Base-by-base conservation (phyloP, 1,284 basidiomycete species). In the Leccinum insolens region DNA sequence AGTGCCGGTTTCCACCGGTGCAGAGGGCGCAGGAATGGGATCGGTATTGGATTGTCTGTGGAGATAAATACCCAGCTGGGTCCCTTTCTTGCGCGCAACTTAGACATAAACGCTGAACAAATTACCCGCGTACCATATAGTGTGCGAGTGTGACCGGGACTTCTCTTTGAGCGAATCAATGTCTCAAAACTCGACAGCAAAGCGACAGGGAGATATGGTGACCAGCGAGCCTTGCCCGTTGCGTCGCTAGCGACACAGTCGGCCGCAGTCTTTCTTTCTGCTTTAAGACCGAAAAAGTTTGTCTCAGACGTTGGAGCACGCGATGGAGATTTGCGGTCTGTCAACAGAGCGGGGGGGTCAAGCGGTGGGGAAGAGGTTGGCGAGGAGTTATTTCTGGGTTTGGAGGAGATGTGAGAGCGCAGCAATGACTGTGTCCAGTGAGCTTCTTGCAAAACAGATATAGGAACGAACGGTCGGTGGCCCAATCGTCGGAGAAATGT, bases 41-140 rank as follows among this genome's bases (percentile, higher is more conserved):
- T 93, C 93, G 57, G 91, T 85, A 68, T 83, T 88, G 41, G 89
- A 92, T 78, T 96, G 95, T 11, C 95, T 86, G 76, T 96, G 95
- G 3, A 98, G 84, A 74, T 98, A 98, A 62, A 98, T 89, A 2
- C 96, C 95, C 0, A 98, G 84, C 77, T 98, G 95, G 2, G 88
- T 73, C 74, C 87, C 83, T 78, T 86, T 92, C 82, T 91, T 91
- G 69, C 88, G 85, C 58, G 92, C 88, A 62, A 95, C 87, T 76
- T 97, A 95, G 46, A 96, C 89, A 75, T 97, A 25, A 25, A 25
- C 25, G 25, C 25, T 25, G 25, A 25, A 25, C 25, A 25, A 25
- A 25, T 25, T 25, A 25, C 25, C 25, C 25, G 25, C 25, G 25
- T 25, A 25, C 25, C 25, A 94, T 46, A 95, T 82, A 4, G 91